These are phyloP conservation scores for Mimosa bimucronata DNA, from an alignment of 306 rosid genomes.

Conservation along the genomic window DNA sequence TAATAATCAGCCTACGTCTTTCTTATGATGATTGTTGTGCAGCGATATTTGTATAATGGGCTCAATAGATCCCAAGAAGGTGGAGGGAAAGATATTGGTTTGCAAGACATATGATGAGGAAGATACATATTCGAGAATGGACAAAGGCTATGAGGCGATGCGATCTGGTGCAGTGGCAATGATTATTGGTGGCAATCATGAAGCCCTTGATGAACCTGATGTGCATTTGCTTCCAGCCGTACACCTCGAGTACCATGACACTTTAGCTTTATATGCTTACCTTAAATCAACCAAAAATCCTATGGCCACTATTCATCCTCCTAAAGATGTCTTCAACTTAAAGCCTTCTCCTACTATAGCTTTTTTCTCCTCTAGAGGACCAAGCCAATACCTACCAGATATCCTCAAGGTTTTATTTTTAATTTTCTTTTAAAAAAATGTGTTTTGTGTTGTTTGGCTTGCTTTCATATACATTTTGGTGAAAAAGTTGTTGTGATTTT, in stretches of 20 bases:
- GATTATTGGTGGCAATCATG: too few relatives aligned
- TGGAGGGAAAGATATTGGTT: background rate
- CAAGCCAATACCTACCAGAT: background rate
- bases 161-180: background rate
- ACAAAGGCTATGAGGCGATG: background rate
- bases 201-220: too few relatives aligned
- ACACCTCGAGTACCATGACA: background rate
- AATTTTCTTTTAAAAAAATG: too few relatives aligned
- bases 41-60: background rate
- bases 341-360: background rate
- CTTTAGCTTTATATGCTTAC: background rate
- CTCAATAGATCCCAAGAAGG: background rate
- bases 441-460: too few relatives aligned
- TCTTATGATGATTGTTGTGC: background rate
- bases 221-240: background rate
- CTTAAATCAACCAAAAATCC: background rate
- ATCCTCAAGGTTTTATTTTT: background rate
- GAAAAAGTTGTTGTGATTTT: background rate
- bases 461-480: too few relatives aligned
- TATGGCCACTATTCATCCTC: background rate
- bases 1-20: too few relatives aligned
- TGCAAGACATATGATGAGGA: background rate
- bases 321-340: background rate
- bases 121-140: accelerated
- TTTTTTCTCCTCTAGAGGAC: background rate